These are phyloP conservation scores for Pythium brachiatum DNA, from an alignment of 352 stramenopile genomes.

Conservation along the genomic window DNA sequence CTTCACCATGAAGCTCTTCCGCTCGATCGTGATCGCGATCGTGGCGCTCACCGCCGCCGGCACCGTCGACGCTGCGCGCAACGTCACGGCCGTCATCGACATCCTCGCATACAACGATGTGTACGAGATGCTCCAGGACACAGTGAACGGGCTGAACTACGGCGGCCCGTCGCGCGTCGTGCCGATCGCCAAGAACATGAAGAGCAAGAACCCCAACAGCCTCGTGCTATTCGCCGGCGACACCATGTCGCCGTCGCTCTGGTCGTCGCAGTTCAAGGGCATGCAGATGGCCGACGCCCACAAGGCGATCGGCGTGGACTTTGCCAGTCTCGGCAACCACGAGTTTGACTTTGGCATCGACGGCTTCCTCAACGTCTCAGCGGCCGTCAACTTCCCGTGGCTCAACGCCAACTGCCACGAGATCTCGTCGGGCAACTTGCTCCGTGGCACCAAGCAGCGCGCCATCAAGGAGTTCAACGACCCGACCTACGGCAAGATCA, in stretches of 20 bases:
- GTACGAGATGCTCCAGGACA: conserved; percentile 74
- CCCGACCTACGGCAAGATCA: conserved; percentile 40
- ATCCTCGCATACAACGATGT: conserved; percentile 79
- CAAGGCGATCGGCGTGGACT: conserved; percentile 74
- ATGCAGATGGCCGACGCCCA: conserved; percentile 80
- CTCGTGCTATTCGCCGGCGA: conserved; percentile 79
- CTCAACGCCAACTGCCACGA: conserved; percentile 79
- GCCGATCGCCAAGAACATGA: conserved; percentile 59
- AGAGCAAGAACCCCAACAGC: conserved; percentile 51
- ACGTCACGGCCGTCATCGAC: conserved; percentile 51
- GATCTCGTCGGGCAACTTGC: conserved; percentile 33
- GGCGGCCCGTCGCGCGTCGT: conserved; percentile 74
- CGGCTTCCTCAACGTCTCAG: conserved; percentile 66
- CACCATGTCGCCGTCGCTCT: conserved; percentile 81
- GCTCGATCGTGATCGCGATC: conserved; percentile 26
- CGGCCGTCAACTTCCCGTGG: conserved; percentile 59
- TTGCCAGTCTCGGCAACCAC: conserved; percentile 73
- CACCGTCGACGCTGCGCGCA: conserved; percentile 28
- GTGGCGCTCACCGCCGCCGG: conserved; percentile 22
- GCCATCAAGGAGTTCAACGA: conserved; percentile 51
- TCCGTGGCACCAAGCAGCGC: conserved; percentile 50
- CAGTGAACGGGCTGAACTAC: conserved; percentile 57
- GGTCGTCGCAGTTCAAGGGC: conserved; percentile 75
- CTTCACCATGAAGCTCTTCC: conserved; percentile 32
- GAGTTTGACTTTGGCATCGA: conserved; percentile 82